Evolutionary conservation across 2,329 filamentous ascomycete species (phyloP), one percentile per base, ranked within the genome.

Genomic region (Nemania diffusa): DNA sequence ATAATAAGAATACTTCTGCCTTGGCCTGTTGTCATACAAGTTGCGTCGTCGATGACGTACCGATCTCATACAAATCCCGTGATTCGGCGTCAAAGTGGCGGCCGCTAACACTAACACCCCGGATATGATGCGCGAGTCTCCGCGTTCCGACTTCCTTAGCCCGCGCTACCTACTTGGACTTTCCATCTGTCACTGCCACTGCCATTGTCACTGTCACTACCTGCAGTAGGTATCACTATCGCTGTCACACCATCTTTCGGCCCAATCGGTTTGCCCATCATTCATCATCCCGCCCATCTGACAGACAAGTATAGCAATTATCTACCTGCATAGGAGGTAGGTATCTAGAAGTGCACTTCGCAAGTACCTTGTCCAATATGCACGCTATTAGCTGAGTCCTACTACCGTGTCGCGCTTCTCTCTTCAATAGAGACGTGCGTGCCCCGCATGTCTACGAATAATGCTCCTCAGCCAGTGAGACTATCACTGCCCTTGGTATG

Each of bases 401-500:
- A 34, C 29, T 17, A 48, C 65, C 37, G 48, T n/a, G n/a, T 63
- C 68, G 66, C 69, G 59, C 53, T 58, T 66, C 69, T 69, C 64
- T 51, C 67, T 57, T 53, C 52, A 37, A 32, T 59, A 65, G 68
- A 70, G 71, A 70, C 68, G 50, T 32, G n/a, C 46, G 73, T 73
- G 77, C 77, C 77, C 80, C 77, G 79, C 78, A 87, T 87, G 85
- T 85, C 84, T 80, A 78, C 82, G 73, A 83, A 77, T 75, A 83
- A 83, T 84, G 81, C 84, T 70, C 82, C 85, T 71, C 87, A 89
- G 80, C 91, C 91, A 68, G 91, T 95, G 82, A 94, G 93, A 84
- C 87, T 95, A 71, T 94, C 92, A 69, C 85, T 95, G 69, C 92
- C 92, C 71, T 84, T 93, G 74, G 89, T 91, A 84, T 69, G 80